Evolutionary conservation across 2,329 filamentous ascomycete species (phyloP), one percentile per base, ranked within the genome.

Genomic region (Fusarium sp.): DNA sequence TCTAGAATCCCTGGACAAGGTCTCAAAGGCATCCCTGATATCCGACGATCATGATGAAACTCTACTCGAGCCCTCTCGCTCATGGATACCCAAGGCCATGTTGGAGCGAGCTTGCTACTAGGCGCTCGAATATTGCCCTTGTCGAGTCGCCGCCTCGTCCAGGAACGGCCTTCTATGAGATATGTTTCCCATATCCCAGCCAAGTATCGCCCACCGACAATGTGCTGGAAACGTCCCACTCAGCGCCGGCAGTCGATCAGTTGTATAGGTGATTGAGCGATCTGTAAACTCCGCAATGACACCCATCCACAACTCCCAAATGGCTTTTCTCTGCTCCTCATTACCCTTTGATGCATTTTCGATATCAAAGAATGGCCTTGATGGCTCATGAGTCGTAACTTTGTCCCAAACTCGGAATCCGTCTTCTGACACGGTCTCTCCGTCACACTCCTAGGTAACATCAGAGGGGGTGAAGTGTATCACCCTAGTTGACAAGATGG

Each of bases 41-140:
- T 8, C 18, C 13, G 13, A 14, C 20, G 40, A 7, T 25, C 13
- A 7, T 14, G 40, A 44, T 44, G 40, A 23, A 44, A 44, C 20
- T 23, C 11, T 20, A 14, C 29, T 6, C 10, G 8, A 25, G 16
- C 11, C 10, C 27, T 14, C 23, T 29, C 34, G 13, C 38, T 31
- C 16, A 58, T n/a, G 2, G 40, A 58, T 27, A 23, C 18, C 20
- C 55, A 58, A 6, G 55, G 44, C 54, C 54, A 57, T 34, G 54
- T 33, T 18, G 54, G 38, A 13, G 54, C 38, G 20, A 44, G 20
- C 10, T 13, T 29, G 20, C 3, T 8, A 18, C 6, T 9, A 5
- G 13, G 9, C n/a, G 14, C 11, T 23, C 40, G 40, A 14, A 23
- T 42, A 18, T 42, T 42, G 11, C 18, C 18, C 11, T 23, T 14